Evolutionary conservation across 2,329 filamentous ascomycete species (phyloP).

Genomic region (Conoideocrella luteorostrata): DNA sequence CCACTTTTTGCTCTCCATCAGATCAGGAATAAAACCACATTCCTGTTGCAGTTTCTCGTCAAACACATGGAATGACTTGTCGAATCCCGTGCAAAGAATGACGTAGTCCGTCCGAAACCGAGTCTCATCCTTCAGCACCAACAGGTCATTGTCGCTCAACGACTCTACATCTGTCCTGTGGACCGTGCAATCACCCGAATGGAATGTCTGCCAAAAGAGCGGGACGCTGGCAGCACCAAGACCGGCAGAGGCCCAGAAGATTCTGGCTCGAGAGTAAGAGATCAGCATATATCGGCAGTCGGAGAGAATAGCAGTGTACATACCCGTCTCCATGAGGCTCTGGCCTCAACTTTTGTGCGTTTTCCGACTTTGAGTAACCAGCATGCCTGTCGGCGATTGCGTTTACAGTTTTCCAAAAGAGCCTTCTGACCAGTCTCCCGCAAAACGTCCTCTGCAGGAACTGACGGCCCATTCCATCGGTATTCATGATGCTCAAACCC

Average conservation of each 20-base stretch:
- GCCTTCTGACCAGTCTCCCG: slow-evolving; percentile 11
- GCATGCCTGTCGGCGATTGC: slow-evolving; percentile 15
- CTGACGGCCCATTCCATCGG: slow-evolving; percentile 16
- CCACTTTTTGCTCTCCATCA: not conserved
- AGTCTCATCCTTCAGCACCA: slow-evolving; percentile 14
- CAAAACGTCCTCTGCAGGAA: slow-evolving; percentile 20
- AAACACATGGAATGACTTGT: slow-evolving; percentile 16
- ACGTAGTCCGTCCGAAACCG: slow-evolving; percentile 15
- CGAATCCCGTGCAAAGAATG: slow-evolving; percentile 19
- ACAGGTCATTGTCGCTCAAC: slow-evolving; percentile 10
- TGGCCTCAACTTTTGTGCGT: slow-evolving; percentile 16
- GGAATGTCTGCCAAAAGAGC: slow-evolving; percentile 26
- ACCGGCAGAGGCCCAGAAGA: slow-evolving; percentile 27
- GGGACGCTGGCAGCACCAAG: slow-evolving; percentile 25
- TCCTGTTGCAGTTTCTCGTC: slow-evolving; percentile 12
- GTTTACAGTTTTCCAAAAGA: slow-evolving; percentile 16
- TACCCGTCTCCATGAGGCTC: slow-evolving; percentile 14
- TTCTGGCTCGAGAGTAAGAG: not conserved
- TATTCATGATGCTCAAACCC: slow-evolving; percentile 24
- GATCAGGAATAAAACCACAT: slow-evolving; percentile 5
- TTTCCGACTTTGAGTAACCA: slow-evolving; percentile 17
- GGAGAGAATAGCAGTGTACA: too few species aligned
- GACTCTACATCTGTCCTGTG: slow-evolving; percentile 16
- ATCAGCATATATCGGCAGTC: not conserved
- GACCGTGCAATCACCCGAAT: slow-evolving; percentile 21